phyloP scores from a whole-genome alignment of 208 protist species.

The Cochliopodium minus region DNA sequence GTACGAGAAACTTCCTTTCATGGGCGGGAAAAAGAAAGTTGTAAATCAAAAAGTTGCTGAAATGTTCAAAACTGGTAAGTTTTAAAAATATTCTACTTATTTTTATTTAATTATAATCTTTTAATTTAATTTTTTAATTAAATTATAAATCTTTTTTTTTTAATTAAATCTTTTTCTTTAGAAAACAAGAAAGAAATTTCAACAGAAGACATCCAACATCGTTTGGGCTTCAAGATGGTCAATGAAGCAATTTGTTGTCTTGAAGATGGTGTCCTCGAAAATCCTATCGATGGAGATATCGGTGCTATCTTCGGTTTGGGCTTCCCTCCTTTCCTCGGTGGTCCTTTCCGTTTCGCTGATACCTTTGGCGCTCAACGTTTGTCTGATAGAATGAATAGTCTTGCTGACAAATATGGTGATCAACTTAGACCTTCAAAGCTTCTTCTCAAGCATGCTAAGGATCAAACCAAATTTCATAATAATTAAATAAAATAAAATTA shows the following conservation, averaged over 20 bases:
- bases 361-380: conserved; percentile 36
- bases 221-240: conserved; percentile 55
- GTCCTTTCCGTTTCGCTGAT: conserved; percentile 50
- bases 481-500: too few relatives aligned
- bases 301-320: conserved; percentile 61
- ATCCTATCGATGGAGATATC: conserved; percentile 51
- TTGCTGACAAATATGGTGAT: conserved; percentile 32
- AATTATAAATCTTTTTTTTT: too few relatives aligned
- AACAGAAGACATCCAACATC: conserved; percentile 45
- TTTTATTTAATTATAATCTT: neutral
- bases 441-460: conserved; percentile 40
- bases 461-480: too few relatives aligned
- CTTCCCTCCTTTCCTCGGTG: conserved; percentile 56
- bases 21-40: neutral
- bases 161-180: too few relatives aligned
- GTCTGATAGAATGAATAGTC: conserved; percentile 41
- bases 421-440: conserved; percentile 39
- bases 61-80: neutral
- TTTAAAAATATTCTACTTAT: neutral
- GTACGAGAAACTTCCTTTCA: too few relatives aligned
- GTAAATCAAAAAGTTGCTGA: neutral
- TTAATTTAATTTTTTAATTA: too few relatives aligned
- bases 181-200: neutral
- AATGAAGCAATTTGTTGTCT: conserved; percentile 54
- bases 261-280: conserved; percentile 38